Evolutionary conservation across 306 rosid genomes (phyloP), one percentile per base, ranked within the genome.

Genomic region (Corylus heterophylla): DNA sequence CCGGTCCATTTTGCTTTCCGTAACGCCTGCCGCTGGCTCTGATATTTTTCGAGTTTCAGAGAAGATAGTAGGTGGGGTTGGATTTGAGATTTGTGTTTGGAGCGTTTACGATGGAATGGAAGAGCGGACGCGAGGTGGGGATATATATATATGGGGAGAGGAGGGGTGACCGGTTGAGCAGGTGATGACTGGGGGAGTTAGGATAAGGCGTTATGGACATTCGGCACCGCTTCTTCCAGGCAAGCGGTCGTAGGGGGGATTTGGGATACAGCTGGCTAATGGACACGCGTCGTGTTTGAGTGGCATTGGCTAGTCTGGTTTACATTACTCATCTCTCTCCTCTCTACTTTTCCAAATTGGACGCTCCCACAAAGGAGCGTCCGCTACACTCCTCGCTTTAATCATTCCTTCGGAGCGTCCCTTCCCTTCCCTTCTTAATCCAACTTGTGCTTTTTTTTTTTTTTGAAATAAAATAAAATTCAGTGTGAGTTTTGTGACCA

Each of bases 181-280:
- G 93, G 99, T 95, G 20, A 48, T 29, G 74, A 73, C 45, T 74
- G 45, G 85, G 78, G 76, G 61, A 79, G 86, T 76, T 85, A 29
- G 74, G 70, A 39, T 4, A 72, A 81, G 75, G 70, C 81, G 87
- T 83, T 77, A 75, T 71, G 85, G 86, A 81, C 72, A 81, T 66
- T 73, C 75, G 81, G 83, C 85, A 93, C 98, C 97, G 93, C 85
- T 86, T 90, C 75, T 84, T 76, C 75, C 81, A 66, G 85, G 86
- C 67, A 83, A 86, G 89, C 97, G 94, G 98, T 94, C 85, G 44
- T 49, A 78, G 16, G 71, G 74, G 82, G 86, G 80, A 54, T 88
- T 88, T 92, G 97, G 90, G 85, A 91, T 91, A 93, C 99, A 96
- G 97, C 98, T 96, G 94, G 93, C 25, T 2, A 81, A 39, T 0